Base-by-base conservation (phyloP, 306 rosid species). In the Dalbergia cochinchinensis region DNA sequence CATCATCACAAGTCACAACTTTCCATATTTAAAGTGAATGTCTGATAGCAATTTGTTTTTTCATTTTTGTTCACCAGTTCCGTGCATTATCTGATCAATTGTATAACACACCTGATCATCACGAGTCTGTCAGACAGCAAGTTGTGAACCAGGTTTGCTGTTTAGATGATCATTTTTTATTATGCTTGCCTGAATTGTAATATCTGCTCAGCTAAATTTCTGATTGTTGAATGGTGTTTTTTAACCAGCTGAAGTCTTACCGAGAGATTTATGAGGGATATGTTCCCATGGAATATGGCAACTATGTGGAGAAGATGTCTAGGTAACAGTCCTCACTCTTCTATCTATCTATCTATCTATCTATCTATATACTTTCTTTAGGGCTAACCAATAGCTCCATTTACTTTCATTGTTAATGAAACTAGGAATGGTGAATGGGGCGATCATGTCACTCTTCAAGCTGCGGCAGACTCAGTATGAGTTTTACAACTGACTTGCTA, bases 351-450 rank as follows among this genome's bases (percentile, higher is more conserved):
- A n/a, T 35, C 64, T 65, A 37, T 57, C 59, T 35, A 14, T 15
- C 34, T 14, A n/a, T 35, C 18, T 55, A 35, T 84, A 7, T 74
- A 16, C 11, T 59, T 80, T 69, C 58, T 61, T 44, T 61, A 35
- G 60, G 42, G 33, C 82, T 70, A 69, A 81, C 66, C 47, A 44
- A 57, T 53, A 26, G 18, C 59, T 58, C 31, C 34, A 72, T 68
- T 73, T 63, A 18, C 55, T 74, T 79, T 59, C 80, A 34, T 45
- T 69, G 57, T 87, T 14, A 63, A 78, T 81, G 65, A 76, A 86
- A 83, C 71, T 73, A 94, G 97, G 90, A 88, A 89, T 73, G 94
- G 97, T 6, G 97, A 92, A 79, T 94, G 99, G 97, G 97, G 97
- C 11, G 99, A 92, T 85, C 97, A 92, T 76, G 97, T 94, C 78